These are phyloP conservation scores for Vigna trinervia DNA, from an alignment of 306 rosid species.

Conservation along the genomic window DNA sequence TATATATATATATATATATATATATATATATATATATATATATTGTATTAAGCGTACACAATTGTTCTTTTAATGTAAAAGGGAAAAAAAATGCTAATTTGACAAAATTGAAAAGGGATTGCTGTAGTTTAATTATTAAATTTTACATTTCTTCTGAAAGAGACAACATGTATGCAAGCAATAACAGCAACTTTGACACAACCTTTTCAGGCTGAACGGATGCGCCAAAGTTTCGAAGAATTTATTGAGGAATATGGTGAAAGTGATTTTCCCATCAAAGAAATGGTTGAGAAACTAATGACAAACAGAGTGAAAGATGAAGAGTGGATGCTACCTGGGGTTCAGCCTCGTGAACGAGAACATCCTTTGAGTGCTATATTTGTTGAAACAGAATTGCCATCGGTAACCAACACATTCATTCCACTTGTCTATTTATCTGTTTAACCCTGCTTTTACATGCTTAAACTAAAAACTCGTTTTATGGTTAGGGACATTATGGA, in stretches of 20 bases:
- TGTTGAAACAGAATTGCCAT: conserved; percentile 50
- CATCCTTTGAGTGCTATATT: conserved; percentile 66
- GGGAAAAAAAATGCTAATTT: neutral
- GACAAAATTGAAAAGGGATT: neutral
- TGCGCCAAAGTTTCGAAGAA: conserved; percentile 64
- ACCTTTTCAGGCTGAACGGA: conserved; percentile 66
- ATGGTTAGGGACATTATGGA: conserved; percentile 73
- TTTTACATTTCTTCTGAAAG: conserved; percentile 3
- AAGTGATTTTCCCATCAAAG: conserved; percentile 57
- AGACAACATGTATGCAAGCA: neutral
- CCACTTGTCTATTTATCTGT: neutral
- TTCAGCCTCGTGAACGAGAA: conserved; percentile 61
- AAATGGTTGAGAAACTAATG: conserved; percentile 75
- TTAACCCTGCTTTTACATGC: conserved; percentile 26
- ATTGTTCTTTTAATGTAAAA: too few species aligned
- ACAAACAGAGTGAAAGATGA: conserved; percentile 66
- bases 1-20: too few species aligned
- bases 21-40: too few species aligned
- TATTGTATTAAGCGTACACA: too few species aligned
- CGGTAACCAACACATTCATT: conserved; percentile 51
- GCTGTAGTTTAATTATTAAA: neutral
- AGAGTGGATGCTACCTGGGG: conserved; percentile 60
- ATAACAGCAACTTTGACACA: neutral
- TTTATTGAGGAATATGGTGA: conserved; percentile 52
- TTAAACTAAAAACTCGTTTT: conserved; percentile 19